A percentile compares a stretch with the other conserved stretches of the same genome.
Evolutionary conservation across 2,329 filamentous ascomycete genomes (phyloP).

Genomic region (Cladosporium sp.): DNA sequence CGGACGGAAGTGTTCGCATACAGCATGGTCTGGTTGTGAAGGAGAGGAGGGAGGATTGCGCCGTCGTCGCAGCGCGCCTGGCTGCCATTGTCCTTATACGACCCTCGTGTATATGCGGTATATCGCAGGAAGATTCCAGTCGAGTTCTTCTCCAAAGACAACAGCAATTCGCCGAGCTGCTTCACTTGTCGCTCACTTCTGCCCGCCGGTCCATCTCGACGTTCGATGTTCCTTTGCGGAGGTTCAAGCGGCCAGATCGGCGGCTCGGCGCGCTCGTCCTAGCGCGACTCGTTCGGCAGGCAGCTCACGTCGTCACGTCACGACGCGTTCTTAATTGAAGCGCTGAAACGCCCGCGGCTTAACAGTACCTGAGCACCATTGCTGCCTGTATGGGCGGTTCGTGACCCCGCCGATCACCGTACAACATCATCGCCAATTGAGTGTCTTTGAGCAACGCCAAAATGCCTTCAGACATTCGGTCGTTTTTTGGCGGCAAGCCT

Average conservation of each 20-base stretch:
- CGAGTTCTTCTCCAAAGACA: too few species aligned
- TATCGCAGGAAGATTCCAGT: too few species aligned
- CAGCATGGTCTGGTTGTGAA: slow-evolving; percentile 26
- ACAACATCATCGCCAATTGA: background rate
- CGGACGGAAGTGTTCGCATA: slow-evolving; percentile 13
- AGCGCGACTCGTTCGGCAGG: background rate
- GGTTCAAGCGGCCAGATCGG: slow-evolving; percentile 1
- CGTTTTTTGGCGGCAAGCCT: slow-evolving; percentile 78
- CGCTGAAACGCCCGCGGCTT: background rate
- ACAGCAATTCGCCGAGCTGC: too few species aligned
- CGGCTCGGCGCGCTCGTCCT: background rate
- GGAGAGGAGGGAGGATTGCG: slow-evolving; percentile 20
- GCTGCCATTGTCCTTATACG: background rate
- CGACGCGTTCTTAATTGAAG: slow-evolving; percentile 5
- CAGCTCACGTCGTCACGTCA: slow-evolving; percentile 4
- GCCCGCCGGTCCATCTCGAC: background rate
- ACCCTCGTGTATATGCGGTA: too few species aligned
- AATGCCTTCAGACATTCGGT: slow-evolving; percentile 84
- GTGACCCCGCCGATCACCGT: background rate
- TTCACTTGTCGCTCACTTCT: background rate
- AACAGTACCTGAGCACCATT: background rate
- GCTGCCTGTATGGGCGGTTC: background rate
- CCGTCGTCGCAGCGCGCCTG: slow-evolving; percentile 1
- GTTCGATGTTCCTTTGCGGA: slow-evolving; percentile 4
- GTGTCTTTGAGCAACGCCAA: slow-evolving; percentile 2